Evolutionary conservation across 108 stramenopile species (phyloP).

Genomic region (Aurantiochytrium sp.): DNA sequence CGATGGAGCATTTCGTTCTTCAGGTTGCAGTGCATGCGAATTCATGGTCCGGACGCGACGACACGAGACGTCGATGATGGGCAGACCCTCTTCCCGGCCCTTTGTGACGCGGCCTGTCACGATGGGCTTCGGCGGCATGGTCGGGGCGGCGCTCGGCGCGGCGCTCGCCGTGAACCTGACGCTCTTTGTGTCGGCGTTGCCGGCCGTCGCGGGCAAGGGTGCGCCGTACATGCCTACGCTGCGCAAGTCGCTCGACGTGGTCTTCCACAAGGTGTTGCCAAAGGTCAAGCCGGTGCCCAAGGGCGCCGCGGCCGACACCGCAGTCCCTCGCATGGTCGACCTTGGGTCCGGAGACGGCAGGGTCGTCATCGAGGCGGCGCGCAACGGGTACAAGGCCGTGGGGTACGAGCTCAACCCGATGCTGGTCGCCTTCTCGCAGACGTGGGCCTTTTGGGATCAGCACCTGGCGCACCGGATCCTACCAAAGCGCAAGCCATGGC

Average conservation of each 20-base stretch:
- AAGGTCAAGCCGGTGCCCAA: background rate
- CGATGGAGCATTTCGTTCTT: too few species aligned
- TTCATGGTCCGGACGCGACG: too few species aligned
- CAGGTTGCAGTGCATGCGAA: too few species aligned
- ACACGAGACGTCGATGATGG: too few species aligned
- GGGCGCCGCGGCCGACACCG: background rate
- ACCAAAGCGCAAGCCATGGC: background rate
- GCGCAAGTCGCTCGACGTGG: background rate
- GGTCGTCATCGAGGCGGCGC: background rate
- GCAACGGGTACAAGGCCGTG: background rate
- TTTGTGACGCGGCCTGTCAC: too few species aligned
- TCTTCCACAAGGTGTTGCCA: background rate
- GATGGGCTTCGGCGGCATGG: background rate
- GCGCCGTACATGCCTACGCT: conserved; percentile 19
- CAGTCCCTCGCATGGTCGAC: background rate
- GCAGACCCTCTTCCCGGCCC: too few species aligned
- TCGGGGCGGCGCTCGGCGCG: background rate
- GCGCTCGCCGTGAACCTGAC: background rate
- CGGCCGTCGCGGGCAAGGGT: background rate
- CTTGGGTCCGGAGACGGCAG: background rate
- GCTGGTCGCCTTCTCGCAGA: background rate
- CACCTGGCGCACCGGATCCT: background rate
- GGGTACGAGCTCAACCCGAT: background rate
- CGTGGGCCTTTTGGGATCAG: background rate
- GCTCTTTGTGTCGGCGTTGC: background rate